A percentile compares a stretch with the other conserved stretches of the same genome.
Conservation (phyloP, 345 rosid species). For the Stellera chamaejasme region DNA sequence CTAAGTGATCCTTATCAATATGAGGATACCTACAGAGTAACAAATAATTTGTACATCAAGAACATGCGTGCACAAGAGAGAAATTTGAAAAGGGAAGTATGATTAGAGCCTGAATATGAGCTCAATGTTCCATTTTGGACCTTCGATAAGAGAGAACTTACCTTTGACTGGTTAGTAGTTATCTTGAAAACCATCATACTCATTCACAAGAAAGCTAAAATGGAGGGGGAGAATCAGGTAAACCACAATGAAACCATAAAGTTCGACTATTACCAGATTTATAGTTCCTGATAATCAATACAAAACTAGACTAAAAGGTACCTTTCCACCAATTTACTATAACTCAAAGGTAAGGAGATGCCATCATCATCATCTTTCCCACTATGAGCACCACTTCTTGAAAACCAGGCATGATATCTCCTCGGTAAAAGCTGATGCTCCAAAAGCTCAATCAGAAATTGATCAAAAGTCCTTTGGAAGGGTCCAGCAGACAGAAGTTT, state of each 20-base stretch:
- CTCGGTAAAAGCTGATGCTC: constrained; percentile 87
- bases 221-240: constrained; percentile 4
- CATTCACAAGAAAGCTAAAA: background rate
- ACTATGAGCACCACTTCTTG: constrained; percentile 50
- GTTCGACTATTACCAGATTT: background rate
- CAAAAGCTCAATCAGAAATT: constrained; percentile 59
- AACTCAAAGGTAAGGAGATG: constrained; percentile 70
- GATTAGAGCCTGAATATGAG: too few species aligned
- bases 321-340: constrained; percentile 65
- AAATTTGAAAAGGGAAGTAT: constrained; percentile 5
- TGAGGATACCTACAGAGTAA: constrained; percentile 65
- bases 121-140: too few species aligned
- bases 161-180: too few species aligned
- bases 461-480: constrained; percentile 56
- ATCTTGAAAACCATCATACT: background rate
- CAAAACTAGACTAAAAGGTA: constrained; percentile 14
- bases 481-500: constrained; percentile 86
- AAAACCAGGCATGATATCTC: constrained; percentile 93
- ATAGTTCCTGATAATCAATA: background rate
- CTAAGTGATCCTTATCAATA: constrained; percentile 77
- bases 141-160: too few species aligned
- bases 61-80: background rate
- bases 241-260: constrained; percentile 6
- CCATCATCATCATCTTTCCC: constrained; percentile 55
- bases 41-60: constrained; percentile 4